Evolutionary conservation across 345 rosid species (phyloP).

Genomic region (Eucalyptus cloeziana): DNA sequence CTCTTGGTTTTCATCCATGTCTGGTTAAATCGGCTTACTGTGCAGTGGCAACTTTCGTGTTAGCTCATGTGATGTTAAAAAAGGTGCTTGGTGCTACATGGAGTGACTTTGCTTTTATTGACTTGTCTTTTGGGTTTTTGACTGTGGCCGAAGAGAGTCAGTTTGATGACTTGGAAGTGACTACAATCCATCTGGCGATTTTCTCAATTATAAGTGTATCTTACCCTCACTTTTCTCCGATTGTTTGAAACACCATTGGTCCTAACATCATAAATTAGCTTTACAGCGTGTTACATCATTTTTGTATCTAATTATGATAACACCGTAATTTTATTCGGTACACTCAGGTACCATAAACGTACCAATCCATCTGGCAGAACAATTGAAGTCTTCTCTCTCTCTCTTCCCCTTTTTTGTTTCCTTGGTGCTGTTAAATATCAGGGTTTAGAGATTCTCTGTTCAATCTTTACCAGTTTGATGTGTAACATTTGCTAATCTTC

Average conservation of each 20-base stretch:
- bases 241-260: no score
- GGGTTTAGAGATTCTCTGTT: not conserved
- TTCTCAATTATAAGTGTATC: not conserved
- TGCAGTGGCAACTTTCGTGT: not conserved
- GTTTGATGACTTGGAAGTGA: not conserved
- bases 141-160: not conserved
- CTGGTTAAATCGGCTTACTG: not conserved
- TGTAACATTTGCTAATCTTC: not conserved
- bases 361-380: no score
- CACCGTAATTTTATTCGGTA: no score
- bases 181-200: not conserved
- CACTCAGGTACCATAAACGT: no score
- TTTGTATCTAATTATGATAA: no score
- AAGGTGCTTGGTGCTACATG: not conserved
- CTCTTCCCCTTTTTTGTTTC: not conserved
- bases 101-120: not conserved
- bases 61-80: not conserved
- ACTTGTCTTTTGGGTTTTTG: not conserved
- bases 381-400: no score
- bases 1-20: not conserved
- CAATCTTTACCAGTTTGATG: not conserved
- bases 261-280: no score
- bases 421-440: not conserved
- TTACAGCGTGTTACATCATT: no score
- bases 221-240: no score